Base-by-base conservation (phyloP, 1,139 yeast species). In the Casaregolazyma lundiana region DNA sequence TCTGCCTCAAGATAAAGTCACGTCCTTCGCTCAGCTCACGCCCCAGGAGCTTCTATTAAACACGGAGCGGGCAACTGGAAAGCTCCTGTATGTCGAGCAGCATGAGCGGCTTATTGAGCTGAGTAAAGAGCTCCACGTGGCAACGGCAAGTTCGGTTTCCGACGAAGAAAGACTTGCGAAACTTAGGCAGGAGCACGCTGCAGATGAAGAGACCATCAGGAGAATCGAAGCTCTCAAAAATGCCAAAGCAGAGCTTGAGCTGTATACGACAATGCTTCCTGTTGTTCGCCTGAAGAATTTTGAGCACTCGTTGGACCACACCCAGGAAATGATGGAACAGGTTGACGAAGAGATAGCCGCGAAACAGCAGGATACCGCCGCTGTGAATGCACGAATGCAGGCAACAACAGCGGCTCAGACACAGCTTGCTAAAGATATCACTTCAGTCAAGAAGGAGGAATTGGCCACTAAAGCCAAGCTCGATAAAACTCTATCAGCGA, bases 1-100 rank as follows among this genome's bases (percentile, higher is more conserved):
- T 61, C 68, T 94, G 45, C 96, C 98, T 0, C 99, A 94, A 61
- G 98, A 92, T 58, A 74, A 95, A 53, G 98, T 92, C 6, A 92
- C 95, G 1, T 90, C 88, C 54, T 94, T 94, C 69, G 96, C 97
- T 0, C 78, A 83, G 4, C 68, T 88, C 51, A 76, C 86, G 13
- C 86, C 95, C 0, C 90, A 84, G 51, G 80, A 81, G 52, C 67
- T 92, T 8, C 70, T 94, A 8, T 60, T 73, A 29, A 95, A 87
- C 58, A 87, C 96, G 0, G 88, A 89, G 60, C 71, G 95, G 47
- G 89, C 97, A 0, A 76, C 89, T 35, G 88, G 87, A 7, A 71
- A 80, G 47, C 79, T 80, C 1, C 72, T 75, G 35, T 66, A 90
- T 53, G 64, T 80, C 18, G 64, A 67, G 2, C 72, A 73, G 50